Evolutionary conservation across 768 basidiomycete genomes (phyloP).

Genomic region (Termitomyces sp.): DNA sequence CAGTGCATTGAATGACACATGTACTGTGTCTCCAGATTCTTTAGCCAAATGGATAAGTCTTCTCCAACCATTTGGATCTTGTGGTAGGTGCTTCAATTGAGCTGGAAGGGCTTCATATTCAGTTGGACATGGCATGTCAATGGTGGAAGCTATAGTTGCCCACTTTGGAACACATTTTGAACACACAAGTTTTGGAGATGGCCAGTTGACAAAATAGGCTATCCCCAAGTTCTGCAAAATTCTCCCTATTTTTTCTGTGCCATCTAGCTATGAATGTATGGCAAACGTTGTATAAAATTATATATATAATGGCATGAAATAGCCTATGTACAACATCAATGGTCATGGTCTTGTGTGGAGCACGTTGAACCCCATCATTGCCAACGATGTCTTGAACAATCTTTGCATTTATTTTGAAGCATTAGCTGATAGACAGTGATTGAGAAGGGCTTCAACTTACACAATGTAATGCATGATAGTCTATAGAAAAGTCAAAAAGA

Average conservation of each 20-base stretch:
- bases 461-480: constrained; percentile 19
- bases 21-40: constrained; percentile 72
- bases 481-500: constrained; percentile 49
- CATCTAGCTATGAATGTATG: too few relatives aligned
- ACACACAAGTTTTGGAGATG: too few relatives aligned
- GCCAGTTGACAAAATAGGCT: too few relatives aligned
- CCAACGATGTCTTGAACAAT: constrained; percentile 25
- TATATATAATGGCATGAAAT: too few relatives aligned
- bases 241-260: too few relatives aligned
- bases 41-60: constrained; percentile 76
- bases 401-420: constrained; percentile 14
- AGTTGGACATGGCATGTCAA: constrained; percentile 47
- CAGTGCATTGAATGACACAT: constrained; percentile 77
- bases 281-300: too few relatives aligned
- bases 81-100: constrained; percentile 61
- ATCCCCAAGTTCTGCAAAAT: too few relatives aligned
- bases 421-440: neutral
- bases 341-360: too few relatives aligned
- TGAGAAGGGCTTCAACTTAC: constrained; percentile 22
- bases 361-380: constrained; percentile 5
- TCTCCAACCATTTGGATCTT: constrained; percentile 80
- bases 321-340: too few relatives aligned
- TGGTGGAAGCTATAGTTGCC: too few relatives aligned
- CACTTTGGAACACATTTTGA: too few relatives aligned
- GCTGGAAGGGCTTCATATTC: constrained; percentile 66